phyloP scores from a whole-genome alignment of 2,329 filamentous ascomycete genomes.

The Biscogniauxia marginata region DNA sequence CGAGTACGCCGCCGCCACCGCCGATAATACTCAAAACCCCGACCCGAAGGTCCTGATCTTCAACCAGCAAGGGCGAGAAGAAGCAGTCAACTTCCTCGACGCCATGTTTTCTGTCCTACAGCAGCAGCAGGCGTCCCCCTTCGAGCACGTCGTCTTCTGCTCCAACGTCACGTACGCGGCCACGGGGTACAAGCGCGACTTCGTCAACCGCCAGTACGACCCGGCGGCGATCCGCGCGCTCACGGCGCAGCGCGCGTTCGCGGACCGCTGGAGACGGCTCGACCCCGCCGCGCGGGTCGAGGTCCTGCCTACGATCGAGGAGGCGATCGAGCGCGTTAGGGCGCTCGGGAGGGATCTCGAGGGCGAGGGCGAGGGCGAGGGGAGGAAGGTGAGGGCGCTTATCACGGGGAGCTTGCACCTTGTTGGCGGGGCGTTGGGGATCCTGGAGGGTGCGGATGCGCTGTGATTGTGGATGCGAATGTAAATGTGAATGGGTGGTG shows the following conservation, averaged over 20 bases:
- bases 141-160: constrained; percentile 78
- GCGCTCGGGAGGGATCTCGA: constrained; percentile 31
- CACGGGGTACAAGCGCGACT: constrained; percentile 54
- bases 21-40: background rate
- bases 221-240: constrained; percentile 51
- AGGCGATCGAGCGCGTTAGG: constrained; percentile 50
- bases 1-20: constrained; percentile 34
- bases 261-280: constrained; percentile 48
- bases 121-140: constrained; percentile 38
- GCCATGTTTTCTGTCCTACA: constrained; percentile 41
- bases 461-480: too few species aligned
- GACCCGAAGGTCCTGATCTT: constrained; percentile 66
- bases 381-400: constrained; percentile 44
- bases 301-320: constrained; percentile 53
- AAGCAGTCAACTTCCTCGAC: constrained; percentile 53
- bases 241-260: constrained; percentile 52
- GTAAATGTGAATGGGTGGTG: too few species aligned
- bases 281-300: constrained; percentile 46
- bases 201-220: constrained; percentile 55
- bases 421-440: constrained; percentile 53
- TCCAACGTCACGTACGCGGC: constrained; percentile 65
- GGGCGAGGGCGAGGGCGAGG: constrained; percentile 25
- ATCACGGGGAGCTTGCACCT: constrained; percentile 65
- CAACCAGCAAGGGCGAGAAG: constrained; percentile 71
- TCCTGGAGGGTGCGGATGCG: constrained; percentile 47